Evolutionary conservation across 129 eudicot genomes (phyloP).

Genomic region (Flaveria trinervia): DNA sequence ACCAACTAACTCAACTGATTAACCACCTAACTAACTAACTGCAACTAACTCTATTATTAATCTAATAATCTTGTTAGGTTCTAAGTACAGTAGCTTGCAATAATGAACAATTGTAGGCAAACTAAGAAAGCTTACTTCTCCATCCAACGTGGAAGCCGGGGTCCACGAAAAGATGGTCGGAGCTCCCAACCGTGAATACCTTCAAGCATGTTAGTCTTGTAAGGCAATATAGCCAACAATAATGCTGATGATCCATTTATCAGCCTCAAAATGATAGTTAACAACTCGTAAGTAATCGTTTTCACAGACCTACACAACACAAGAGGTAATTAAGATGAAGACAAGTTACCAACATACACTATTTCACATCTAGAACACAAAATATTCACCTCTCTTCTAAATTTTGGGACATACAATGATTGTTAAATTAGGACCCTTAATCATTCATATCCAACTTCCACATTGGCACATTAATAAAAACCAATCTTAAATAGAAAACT

Average conservation of each 20-base stretch:
- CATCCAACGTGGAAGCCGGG: constrained; percentile 98
- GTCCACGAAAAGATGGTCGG: constrained; percentile 92
- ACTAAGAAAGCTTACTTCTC: constrained; percentile 66
- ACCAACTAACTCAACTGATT: neutral
- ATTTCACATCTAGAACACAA: neutral
- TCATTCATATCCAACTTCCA: too few relatives aligned
- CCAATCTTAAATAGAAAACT: too few relatives aligned
- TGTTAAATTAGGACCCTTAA: too few relatives aligned
- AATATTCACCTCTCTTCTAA: too few relatives aligned
- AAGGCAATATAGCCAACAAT: constrained; percentile 79
- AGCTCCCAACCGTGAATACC: constrained; percentile 99
- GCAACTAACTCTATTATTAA: neutral
- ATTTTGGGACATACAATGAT: neutral
- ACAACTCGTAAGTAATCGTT: constrained; percentile 77
- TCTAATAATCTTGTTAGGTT: neutral
- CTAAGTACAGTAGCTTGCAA: neutral
- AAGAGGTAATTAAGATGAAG: neutral
- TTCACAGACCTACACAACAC: constrained; percentile 73
- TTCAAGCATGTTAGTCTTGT: constrained; percentile 84
- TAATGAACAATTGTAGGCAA: neutral
- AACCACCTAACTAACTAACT: neutral
- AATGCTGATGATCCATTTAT: constrained; percentile 91
- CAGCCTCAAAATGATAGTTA: constrained; percentile 69
- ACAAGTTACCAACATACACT: neutral
- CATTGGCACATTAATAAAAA: too few relatives aligned